Conservation (phyloP, 2,329 filamentous ascomycete genomes). For the Fusarium lateritium region DNA sequence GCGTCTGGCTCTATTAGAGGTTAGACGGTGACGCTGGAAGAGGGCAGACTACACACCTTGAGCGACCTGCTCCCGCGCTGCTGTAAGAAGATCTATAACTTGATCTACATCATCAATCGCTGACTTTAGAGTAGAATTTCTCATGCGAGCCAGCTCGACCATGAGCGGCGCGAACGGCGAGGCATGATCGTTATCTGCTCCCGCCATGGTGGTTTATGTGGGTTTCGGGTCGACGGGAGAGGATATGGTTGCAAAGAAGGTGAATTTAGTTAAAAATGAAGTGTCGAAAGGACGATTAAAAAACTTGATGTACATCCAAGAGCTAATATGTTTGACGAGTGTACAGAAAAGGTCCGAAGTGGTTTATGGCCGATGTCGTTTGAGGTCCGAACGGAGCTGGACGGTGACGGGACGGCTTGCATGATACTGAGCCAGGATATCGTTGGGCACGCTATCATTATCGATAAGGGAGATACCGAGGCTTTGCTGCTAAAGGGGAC, state of each 20-base stretch:
- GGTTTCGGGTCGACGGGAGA: conserved; percentile 2
- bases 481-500: conserved; percentile 42
- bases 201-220: conserved; percentile 49
- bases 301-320: conserved; percentile 6
- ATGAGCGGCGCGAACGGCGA: conserved; percentile 71
- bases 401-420: conserved; percentile 30
- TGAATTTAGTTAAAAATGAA: neutral
- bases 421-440: conserved; percentile 31
- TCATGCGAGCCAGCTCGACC: conserved; percentile 81
- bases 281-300: neutral
- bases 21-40: conserved; percentile 25
- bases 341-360: conserved; percentile 23
- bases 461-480: conserved; percentile 41
- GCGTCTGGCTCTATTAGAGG: conserved; percentile 52
- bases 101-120: conserved; percentile 85
- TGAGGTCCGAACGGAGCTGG: conserved; percentile 36
- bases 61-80: conserved; percentile 81
- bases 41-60: conserved; percentile 64
- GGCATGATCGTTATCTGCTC: conserved; percentile 53
- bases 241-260: neutral
- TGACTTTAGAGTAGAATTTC: conserved; percentile 76
- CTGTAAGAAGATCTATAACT: conserved; percentile 82
- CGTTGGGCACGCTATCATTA: conserved; percentile 26
- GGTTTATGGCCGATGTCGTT: conserved; percentile 39
- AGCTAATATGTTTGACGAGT: conserved; percentile 11